Conservation (phyloP, 1,284 basidiomycete genomes). For the Irpex rosettiformis region DNA sequence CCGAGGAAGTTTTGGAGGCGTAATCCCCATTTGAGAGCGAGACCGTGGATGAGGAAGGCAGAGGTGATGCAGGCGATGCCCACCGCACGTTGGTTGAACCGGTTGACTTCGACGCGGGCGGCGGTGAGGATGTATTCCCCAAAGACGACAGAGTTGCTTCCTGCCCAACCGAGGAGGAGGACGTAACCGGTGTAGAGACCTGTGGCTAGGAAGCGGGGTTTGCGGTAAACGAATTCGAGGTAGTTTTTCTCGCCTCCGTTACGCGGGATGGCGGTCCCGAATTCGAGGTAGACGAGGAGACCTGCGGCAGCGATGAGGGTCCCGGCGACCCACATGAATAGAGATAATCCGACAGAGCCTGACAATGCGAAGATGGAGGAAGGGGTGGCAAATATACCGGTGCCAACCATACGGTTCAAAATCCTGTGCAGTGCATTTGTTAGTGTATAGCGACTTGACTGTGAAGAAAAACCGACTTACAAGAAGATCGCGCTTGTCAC, state of each 20-base stretch:
- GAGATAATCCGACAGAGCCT: slow-evolving; percentile 48
- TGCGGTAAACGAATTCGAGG: slow-evolving; percentile 45
- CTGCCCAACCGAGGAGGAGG: slow-evolving; percentile 41
- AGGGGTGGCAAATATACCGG: slow-evolving; percentile 36
- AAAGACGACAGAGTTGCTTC: slow-evolving; percentile 52
- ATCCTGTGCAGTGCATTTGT: slow-evolving; percentile 17
- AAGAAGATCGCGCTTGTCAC: neutral
- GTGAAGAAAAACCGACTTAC: neutral
- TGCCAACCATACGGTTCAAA: slow-evolving; percentile 40
- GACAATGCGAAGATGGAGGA: slow-evolving; percentile 37
- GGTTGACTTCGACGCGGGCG: slow-evolving; percentile 15
- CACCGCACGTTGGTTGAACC: slow-evolving; percentile 18
- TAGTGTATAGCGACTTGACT: too few relatives aligned
- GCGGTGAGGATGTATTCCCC: slow-evolving; percentile 58
- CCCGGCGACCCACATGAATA: slow-evolving; percentile 57
- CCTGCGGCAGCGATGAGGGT: slow-evolving; percentile 50
- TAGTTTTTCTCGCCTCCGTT: slow-evolving; percentile 55
- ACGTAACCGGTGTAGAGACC: slow-evolving; percentile 33
- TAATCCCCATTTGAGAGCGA: slow-evolving; percentile 48
- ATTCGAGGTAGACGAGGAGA: slow-evolving; percentile 54
- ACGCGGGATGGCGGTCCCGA: slow-evolving; percentile 34
- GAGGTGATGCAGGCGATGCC: slow-evolving; percentile 48
- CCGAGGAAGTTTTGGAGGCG: slow-evolving; percentile 60
- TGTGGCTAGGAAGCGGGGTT: slow-evolving; percentile 54
- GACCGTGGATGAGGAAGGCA: slow-evolving; percentile 52